Evolutionary conservation across 768 basidiomycete species (phyloP).

Genomic region (Rhizopogon rudus): DNA sequence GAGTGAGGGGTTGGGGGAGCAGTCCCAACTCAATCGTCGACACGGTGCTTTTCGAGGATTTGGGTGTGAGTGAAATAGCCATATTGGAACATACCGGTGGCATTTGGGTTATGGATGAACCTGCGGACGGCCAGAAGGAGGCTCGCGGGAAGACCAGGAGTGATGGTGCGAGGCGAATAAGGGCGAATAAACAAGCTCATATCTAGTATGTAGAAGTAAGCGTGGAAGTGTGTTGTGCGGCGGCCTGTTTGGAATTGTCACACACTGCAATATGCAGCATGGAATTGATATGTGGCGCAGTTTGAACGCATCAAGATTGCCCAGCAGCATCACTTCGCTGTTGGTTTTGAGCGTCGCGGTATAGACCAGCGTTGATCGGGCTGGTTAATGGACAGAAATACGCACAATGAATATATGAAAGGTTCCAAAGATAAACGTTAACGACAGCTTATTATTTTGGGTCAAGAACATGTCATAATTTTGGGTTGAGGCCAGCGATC

Average conservation of each 20-base stretch:
- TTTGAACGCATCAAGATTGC: neutral
- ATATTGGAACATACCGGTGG: constrained; percentile 5
- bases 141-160: constrained; percentile 23
- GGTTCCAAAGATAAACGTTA: constrained; percentile 2
- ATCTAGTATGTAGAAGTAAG: constrained; percentile 4
- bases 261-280: constrained; percentile 10
- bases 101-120: constrained; percentile 17
- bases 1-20: constrained; percentile 6
- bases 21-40: constrained; percentile 17
- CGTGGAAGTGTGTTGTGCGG: constrained; percentile 19
- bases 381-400: constrained; percentile 23
- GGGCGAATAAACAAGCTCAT: constrained; percentile 5
- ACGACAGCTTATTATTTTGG: constrained; percentile 28
- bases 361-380: neutral
- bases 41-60: constrained; percentile 27
- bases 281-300: constrained; percentile 7
- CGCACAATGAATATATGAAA: constrained; percentile 1
- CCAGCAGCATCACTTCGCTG: neutral
- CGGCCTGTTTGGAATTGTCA: constrained; percentile 17
- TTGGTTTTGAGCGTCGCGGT: neutral
- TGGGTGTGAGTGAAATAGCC: constrained; percentile 10
- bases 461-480: constrained; percentile 16
- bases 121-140: constrained; percentile 24
- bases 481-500: constrained; percentile 15
- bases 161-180: constrained; percentile 9